Percentiles rank a stretch among this genome's conserved stretches.
Evolutionary conservation across 2,329 filamentous ascomycete species (phyloP).

Genomic region (Fusarium torulosum): DNA sequence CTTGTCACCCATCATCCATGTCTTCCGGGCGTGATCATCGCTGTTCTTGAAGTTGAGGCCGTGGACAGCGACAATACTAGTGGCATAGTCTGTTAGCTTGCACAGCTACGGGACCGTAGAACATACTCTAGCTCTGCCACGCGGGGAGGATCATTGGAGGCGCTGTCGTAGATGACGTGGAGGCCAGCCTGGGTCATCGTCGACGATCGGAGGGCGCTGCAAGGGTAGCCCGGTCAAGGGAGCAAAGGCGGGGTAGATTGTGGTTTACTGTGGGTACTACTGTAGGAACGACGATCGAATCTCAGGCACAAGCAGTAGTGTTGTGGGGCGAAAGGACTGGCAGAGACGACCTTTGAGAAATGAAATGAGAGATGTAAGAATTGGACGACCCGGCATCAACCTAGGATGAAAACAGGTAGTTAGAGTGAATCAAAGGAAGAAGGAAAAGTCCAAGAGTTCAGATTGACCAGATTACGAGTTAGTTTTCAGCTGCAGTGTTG

Average conservation of each 20-base stretch:
- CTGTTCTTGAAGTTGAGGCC: slow-evolving; percentile 5
- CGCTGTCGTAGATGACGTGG: slow-evolving; percentile 2
- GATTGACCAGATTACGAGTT: not conserved
- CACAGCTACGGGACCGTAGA: not conserved
- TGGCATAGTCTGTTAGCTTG: not conserved
- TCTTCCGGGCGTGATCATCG: slow-evolving; percentile 1
- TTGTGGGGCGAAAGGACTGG: not conserved
- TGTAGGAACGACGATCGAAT: not conserved
- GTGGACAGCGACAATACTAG: not conserved
- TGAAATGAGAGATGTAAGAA: too few relatives aligned
- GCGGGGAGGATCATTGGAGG: not conserved
- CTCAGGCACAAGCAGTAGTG: not conserved
- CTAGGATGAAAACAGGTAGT: too few relatives aligned
- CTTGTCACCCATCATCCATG: not conserved
- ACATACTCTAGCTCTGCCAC: not conserved
- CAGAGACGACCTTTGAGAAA: not conserved
- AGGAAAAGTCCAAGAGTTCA: not conserved
- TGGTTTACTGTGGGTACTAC: not conserved
- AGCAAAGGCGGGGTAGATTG: slow-evolving; percentile 1
- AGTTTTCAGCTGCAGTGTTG: not conserved
- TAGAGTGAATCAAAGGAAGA: not conserved
- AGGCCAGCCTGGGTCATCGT: slow-evolving; percentile 2
- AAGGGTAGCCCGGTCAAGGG: not conserved
- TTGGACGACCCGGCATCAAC: too few relatives aligned
- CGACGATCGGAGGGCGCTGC: not conserved